phyloP scores from a whole-genome alignment of 371 early-diverging fungal species.

The Phascolomyces articulosus region DNA sequence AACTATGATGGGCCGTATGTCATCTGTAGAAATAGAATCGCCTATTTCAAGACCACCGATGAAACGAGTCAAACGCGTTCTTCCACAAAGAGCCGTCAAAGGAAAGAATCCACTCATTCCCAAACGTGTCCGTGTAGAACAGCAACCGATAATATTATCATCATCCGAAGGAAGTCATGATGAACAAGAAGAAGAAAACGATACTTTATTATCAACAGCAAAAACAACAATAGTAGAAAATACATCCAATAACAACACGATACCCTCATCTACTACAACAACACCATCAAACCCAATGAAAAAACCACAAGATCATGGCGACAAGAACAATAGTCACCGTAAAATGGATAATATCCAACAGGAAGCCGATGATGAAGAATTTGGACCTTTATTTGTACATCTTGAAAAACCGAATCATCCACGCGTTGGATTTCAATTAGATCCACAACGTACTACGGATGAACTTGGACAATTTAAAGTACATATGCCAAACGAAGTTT shows the following conservation, averaged over 20 bases:
- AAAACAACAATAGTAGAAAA: not conserved
- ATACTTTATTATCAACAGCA: not conserved
- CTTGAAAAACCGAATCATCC: conserved; percentile 27
- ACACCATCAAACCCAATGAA: not conserved
- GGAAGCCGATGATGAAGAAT: not conserved
- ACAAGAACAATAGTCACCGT: not conserved
- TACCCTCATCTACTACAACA: too few species aligned
- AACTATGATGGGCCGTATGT: too few species aligned
- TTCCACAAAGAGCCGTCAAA: not conserved
- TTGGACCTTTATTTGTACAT: conserved; percentile 27
- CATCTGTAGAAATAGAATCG: not conserved
- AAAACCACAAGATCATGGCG: not conserved
- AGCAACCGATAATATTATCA: not conserved
- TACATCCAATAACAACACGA: too few species aligned
- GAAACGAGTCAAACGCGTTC: not conserved
- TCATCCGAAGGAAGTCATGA: not conserved
- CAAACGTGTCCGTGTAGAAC: not conserved
- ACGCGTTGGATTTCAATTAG: conserved; percentile 19
- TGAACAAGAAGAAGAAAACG: not conserved
- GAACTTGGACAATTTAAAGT: conserved; percentile 18
- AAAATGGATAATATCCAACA: too few species aligned
- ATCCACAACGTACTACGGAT: conserved; percentile 19
- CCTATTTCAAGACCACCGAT: not conserved
- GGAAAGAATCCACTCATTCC: not conserved
- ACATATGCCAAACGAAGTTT: conserved; percentile 12